A percentile compares a stretch with the other conserved stretches of the same genome.
These are phyloP conservation scores for Chromera velia DNA, from an alignment of 73 alveolate genomes.

Conservation along the genomic window DNA sequence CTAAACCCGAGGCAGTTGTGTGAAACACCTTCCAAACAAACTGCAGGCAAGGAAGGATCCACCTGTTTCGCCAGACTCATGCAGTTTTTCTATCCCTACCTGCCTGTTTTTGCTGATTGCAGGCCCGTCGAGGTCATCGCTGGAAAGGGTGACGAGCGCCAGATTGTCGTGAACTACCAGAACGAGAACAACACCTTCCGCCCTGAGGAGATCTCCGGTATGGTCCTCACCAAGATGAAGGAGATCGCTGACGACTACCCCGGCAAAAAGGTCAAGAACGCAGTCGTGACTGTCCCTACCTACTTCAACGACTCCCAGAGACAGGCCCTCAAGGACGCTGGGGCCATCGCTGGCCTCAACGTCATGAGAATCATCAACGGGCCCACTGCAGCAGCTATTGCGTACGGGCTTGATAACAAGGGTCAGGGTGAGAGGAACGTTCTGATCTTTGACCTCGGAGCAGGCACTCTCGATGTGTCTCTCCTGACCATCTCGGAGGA, in stretches of 20 bases:
- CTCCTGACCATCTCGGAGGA: conserved; percentile 71
- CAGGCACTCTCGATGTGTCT: conserved; percentile 77
- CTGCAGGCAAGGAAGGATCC: too few relatives aligned
- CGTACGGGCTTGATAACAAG: conserved; percentile 83
- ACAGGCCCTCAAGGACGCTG: conserved; percentile 73
- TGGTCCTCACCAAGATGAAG: conserved; percentile 75
- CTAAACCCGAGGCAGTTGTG: conserved; percentile 78
- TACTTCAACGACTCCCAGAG: conserved; percentile 75
- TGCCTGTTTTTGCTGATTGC: conserved; percentile 11
- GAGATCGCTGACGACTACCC: conserved; percentile 66
- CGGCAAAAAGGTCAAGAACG: conserved; percentile 60
- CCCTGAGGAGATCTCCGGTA: conserved; percentile 80
- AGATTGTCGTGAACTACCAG: conserved; percentile 62
- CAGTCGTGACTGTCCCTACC: conserved; percentile 81
- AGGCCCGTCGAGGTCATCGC: conserved; percentile 83
- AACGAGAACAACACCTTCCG: conserved; percentile 65
- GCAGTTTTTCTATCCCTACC: too few relatives aligned
- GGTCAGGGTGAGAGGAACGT: conserved; percentile 73
- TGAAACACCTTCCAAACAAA: conserved; percentile 74
- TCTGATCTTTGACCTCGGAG: conserved; percentile 72
- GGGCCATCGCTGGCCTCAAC: conserved; percentile 60
- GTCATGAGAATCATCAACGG: conserved; percentile 67
- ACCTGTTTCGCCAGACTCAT: too few relatives aligned
- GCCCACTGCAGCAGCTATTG: conserved; percentile 86
- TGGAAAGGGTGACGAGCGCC: conserved; percentile 80